Percentiles rank a stretch among this genome's conserved stretches.
These are phyloP conservation scores for Blastobotrys illinoisensis DNA, from an alignment of 1,139 yeast species.

Conservation along the genomic window DNA sequence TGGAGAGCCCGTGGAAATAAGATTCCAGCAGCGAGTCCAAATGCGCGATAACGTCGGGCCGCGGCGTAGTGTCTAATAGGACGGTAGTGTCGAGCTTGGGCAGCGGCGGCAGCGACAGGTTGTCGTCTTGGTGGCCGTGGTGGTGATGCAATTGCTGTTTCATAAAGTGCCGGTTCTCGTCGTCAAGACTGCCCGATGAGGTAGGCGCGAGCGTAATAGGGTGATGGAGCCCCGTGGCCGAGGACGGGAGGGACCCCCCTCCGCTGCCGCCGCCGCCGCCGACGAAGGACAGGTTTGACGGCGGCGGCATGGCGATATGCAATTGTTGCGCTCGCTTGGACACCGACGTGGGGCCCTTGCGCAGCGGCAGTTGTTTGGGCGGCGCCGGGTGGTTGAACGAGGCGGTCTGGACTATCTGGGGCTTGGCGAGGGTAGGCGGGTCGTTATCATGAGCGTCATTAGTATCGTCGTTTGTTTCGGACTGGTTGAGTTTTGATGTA, in stretches of 20 bases:
- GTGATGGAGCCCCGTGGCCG: conserved; percentile 1
- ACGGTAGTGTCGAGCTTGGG: conserved; percentile 27
- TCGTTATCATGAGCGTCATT: neutral
- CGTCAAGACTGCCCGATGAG: conserved; percentile 2
- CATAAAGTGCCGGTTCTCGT: neutral
- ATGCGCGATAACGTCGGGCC: conserved; percentile 25
- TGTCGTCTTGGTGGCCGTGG: conserved; percentile 4
- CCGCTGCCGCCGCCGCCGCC: conserved; percentile 1
- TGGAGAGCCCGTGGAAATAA: conserved; percentile 26
- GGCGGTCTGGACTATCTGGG: neutral
- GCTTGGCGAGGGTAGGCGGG: neutral
- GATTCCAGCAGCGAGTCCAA: conserved; percentile 26
- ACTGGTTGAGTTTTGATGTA: neutral
- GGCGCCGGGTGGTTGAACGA: neutral
- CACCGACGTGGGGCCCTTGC: neutral
- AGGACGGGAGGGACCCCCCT: neutral
- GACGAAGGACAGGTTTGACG: conserved; percentile 12
- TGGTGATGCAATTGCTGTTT: neutral
- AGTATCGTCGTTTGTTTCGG: conserved; percentile 1
- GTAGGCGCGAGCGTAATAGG: neutral
- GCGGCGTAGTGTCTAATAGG: conserved; percentile 31
- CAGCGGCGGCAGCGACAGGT: conserved; percentile 18
- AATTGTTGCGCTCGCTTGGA: conserved; percentile 9
- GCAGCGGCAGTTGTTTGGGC: neutral
- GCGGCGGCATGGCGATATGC: conserved; percentile 29